Base-by-base conservation (phyloP, 495 filamentous ascomycete species). In the Podospora pseudocomata region DNA sequence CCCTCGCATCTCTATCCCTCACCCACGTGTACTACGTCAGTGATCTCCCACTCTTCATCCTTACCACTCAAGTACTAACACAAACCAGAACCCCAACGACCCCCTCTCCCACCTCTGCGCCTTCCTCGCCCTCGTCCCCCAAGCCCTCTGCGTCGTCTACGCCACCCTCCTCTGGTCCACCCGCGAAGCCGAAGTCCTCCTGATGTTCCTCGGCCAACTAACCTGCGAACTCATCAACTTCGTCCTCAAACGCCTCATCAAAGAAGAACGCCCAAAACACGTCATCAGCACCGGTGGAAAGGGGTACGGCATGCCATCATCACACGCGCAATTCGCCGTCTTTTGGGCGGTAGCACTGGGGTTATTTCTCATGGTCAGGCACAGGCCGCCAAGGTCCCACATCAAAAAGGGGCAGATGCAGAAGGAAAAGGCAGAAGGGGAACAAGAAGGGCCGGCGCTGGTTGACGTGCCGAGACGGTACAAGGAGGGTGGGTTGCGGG, bases 231-330 rank as follows among this genome's bases (percentile, higher is more conserved):
- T 86, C n/a, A 74, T 96, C 71, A 99, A 99, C 77, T 96, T 94
- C 80, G 78, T 81, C 2, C 83, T 99, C 18, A 99, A 99, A 80
- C 86, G 96, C 7, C 79, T 91, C 26, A 94, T 99, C 74, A 94
- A 93, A 70, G 92, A 97, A 76, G 92, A 97, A 76, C 86, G 95
- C 26, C 95, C 95, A 34, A 86, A 83, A 64, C 87, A 89, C 68
- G 75, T 80, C 91, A 90, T 91, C 80, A 91, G 91, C 85, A 61
- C 64, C 6, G 63, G 58, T 0, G 91, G 91, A 53, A 97, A 97
- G 78, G 95, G 95, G 68, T 99, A 98, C 74, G 95, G 95, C 70
- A 99, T 99, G 95, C 95, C 95, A n/a, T 93, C 90, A 59, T 97
- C 93, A 28, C 95, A 99, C 80, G 92, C 95, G 11, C 95, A 99